Base-by-base conservation (phyloP, 2,329 filamentous ascomycete genomes). In the Talaromyces amestolkiae region DNA sequence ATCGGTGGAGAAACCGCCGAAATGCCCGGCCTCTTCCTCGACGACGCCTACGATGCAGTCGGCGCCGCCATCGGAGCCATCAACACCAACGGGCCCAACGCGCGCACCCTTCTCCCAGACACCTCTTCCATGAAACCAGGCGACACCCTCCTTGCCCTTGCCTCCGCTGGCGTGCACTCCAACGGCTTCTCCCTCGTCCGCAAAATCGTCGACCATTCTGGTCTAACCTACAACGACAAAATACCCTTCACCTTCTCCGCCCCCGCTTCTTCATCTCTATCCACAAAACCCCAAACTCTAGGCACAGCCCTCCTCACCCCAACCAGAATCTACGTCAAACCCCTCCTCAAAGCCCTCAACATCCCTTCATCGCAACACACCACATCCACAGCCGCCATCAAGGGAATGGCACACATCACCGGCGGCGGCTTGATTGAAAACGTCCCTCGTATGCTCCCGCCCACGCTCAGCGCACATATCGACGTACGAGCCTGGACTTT, bases 1-100 rank as follows among this genome's bases (percentile, higher is more conserved):
- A 91, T 98, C n/a, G 95, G 95, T 45, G 95, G 95, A 53, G 95
- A 99, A 80, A 99, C 95, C 0, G 95, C 95, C 7, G 95, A 99
- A 80, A 98, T 99, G 95, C 94, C 94, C 0, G 93, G 93, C 63
- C 92, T 98, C 83, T 97, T 97, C 81, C 84, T 89, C 69, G 88
- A 86, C 62, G 91, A 92, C 59, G 92, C 96, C 74, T 99, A 98
- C 77, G 95, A 99, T 73, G 93, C 93, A 8, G 93, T 92, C 24
- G 95, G 95, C 68, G 91, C 91, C 45, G 94, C 94, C 19, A 89
- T 96, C 54, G 95, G 95, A 65, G 92, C 93, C 49, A 91, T 98
- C 70, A 80, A 81, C 71, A 80, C 77, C 17, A 70, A 73, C 13
- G 76, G 77, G 75, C 82, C 85, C 41, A 80, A 85, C 39, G 86